A percentile compares a stretch with the other conserved stretches of the same genome.
Evolutionary conservation across 1,139 yeast genomes (phyloP).

Genomic region (Zygoascus hellenicus): DNA sequence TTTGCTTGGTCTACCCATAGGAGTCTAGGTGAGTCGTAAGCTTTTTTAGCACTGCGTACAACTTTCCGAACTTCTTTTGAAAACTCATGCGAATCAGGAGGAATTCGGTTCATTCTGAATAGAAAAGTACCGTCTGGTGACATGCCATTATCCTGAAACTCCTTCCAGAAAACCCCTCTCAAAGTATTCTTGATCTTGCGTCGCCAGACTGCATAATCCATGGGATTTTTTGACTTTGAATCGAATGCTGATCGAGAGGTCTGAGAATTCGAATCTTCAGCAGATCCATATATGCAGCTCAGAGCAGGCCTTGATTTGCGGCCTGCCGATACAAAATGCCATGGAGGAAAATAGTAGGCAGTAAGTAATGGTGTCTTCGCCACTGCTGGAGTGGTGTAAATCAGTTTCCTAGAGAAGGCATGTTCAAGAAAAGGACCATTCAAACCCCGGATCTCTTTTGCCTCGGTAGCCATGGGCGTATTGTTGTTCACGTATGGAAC

Average conservation of each 20-base stretch:
- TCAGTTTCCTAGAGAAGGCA: slow-evolving; percentile 17
- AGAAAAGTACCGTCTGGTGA: slow-evolving; percentile 9
- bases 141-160: neutral
- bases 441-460: slow-evolving; percentile 26
- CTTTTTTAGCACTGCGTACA: neutral
- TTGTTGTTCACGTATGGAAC: slow-evolving; percentile 20
- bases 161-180: slow-evolving; percentile 4
- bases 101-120: slow-evolving; percentile 4
- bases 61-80: neutral
- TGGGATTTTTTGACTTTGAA: slow-evolving; percentile 32
- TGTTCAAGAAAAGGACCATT: slow-evolving; percentile 20
- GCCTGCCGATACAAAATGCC: slow-evolving; percentile 41
- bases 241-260: slow-evolving; percentile 4
- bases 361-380: slow-evolving; percentile 17
- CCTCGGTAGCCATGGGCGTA: slow-evolving; percentile 18
- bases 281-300: slow-evolving; percentile 21
- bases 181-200: slow-evolving; percentile 2
- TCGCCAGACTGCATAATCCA: slow-evolving; percentile 38
- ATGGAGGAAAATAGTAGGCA: slow-evolving; percentile 40
- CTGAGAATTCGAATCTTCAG: slow-evolving; percentile 28
- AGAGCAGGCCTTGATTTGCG: slow-evolving; percentile 51
- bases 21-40: neutral
- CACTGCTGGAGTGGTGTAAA: slow-evolving; percentile 16
- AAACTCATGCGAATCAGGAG: neutral
- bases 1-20: slow-evolving; percentile 3